phyloP scores from a whole-genome alignment of 176 grass and related monocot species.

The Oryza coarctata region DNA sequence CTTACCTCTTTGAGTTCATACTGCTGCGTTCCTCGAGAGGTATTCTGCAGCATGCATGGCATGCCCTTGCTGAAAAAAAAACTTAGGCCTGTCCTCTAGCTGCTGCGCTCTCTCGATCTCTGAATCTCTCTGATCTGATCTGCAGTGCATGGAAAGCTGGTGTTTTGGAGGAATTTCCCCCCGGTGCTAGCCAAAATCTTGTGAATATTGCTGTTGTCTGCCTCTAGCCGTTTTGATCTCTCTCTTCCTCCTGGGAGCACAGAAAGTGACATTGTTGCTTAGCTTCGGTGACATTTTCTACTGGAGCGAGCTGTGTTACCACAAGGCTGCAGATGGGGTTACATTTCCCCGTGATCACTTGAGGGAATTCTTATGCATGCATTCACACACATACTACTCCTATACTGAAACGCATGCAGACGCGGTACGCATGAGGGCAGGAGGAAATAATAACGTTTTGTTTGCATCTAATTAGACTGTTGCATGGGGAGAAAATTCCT shows the following conservation, averaged over 20 bases:
- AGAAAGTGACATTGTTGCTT: not conserved
- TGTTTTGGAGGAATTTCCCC: slow-evolving; percentile 37
- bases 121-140: not conserved
- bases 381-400: no score
- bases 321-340: not conserved
- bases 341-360: not conserved
- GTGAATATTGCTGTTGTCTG: slow-evolving; percentile 26
- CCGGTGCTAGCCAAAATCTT: slow-evolving; percentile 12
- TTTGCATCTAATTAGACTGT: slow-evolving; percentile 10
- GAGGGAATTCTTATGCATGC: not conserved
- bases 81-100: not conserved
- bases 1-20: slow-evolving; percentile 30
- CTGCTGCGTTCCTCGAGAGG: slow-evolving; percentile 28
- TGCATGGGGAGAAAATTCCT: not conserved
- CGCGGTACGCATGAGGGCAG: not conserved
- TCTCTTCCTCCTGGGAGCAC: not conserved
- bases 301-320: not conserved
- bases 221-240: not conserved
- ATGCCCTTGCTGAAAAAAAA: not conserved
- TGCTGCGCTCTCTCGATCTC: not conserved
- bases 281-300: not conserved
- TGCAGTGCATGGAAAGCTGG: slow-evolving; percentile 2
- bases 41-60: not conserved
- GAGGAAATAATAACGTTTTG: not conserved
- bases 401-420: not conserved